Evolutionary conservation across 257 asterid species (phyloP), one percentile per base, ranked within the genome.

Genomic region (Solanum chilense): DNA sequence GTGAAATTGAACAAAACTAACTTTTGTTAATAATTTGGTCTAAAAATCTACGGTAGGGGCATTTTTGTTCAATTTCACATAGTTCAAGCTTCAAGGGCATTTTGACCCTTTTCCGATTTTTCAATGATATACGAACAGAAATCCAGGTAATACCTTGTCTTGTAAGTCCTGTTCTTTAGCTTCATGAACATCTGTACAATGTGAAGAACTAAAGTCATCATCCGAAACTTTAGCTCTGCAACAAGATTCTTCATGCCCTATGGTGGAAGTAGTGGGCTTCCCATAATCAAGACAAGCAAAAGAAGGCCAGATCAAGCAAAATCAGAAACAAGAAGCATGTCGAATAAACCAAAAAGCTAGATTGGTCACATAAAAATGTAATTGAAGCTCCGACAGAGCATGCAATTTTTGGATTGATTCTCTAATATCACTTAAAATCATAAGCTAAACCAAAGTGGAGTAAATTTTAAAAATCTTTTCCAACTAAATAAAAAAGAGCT

Each of bases 141-240:
- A 33, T 85, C 35, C 84, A 82, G 70, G 76, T 44, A 73, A 15
- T 86, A 88, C 91, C 89, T 90, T 69, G 41, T 45, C 27, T 15
- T 14, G 23, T 18, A 78, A 78, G 84, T 45, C 80, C 45, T 66
- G 85, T 62, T 71, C 41, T 21, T 62, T 81, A 82, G 82, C 77
- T 68, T 87, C 86, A 56, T 49, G 82, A 42, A 44, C 89, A 49
- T 83, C 89, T 25, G 77, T 71, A 73, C 77, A 62, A 86, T 87
- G 90, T 41, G 88, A 84, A 84, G 89, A 85, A 86, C 58, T 76
- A 64, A 64, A 42, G 58, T 49, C 87, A 88, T 73, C 86, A 70
- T 88, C 62, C 42, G 44, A 85, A 71, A 60, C 45, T 42, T 82
- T 70, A 89, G 86, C 87, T 60, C 83, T 84, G 31, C 75, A 56